These are phyloP conservation scores for Agrocybe pediades DNA, from an alignment of 768 basidiomycete genomes.

Conservation along the genomic window DNA sequence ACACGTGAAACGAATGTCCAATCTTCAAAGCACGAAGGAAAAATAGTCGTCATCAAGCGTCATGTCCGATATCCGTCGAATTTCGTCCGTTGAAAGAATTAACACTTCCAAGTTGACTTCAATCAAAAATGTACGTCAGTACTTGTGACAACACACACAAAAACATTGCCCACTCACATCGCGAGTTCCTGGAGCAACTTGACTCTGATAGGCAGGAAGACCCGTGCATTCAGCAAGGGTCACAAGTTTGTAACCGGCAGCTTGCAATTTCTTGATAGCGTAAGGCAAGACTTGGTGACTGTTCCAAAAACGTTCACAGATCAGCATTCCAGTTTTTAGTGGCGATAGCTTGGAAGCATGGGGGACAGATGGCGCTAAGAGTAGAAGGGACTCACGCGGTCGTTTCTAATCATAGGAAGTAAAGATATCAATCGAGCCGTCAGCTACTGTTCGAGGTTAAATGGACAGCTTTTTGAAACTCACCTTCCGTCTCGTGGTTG, in stretches of 20 bases:
- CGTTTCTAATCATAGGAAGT: conserved; percentile 25
- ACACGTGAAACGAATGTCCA: too few relatives aligned
- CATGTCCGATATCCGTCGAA: too few relatives aligned
- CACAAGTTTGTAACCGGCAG: conserved; percentile 43
- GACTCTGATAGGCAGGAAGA: conserved; percentile 35
- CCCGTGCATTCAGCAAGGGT: conserved; percentile 42
- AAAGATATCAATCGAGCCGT: neutral
- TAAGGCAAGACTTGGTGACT: conserved; percentile 39
- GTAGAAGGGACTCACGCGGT: conserved; percentile 37
- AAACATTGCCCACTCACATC: conserved; percentile 28
- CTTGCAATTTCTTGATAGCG: conserved; percentile 34
- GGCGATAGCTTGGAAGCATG: neutral
- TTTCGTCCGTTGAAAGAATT: too few relatives aligned
- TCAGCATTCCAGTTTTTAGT: neutral
- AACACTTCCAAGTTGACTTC: conserved; percentile 31
- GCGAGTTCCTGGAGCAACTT: conserved; percentile 25
- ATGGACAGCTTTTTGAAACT: too few relatives aligned
- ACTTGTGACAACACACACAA: neutral
- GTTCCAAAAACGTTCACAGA: neutral
- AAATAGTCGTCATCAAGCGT: too few relatives aligned
- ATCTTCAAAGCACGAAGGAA: too few relatives aligned
- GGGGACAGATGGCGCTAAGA: too few relatives aligned
- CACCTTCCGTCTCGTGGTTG: conserved; percentile 44
- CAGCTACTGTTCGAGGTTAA: neutral
- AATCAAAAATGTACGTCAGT: conserved; percentile 1